A percentile compares a stretch with the other conserved stretches of the same genome.
These are phyloP conservation scores for Echinosphaeria canescens DNA, from an alignment of 2,329 filamentous ascomycete species.

Conservation along the genomic window DNA sequence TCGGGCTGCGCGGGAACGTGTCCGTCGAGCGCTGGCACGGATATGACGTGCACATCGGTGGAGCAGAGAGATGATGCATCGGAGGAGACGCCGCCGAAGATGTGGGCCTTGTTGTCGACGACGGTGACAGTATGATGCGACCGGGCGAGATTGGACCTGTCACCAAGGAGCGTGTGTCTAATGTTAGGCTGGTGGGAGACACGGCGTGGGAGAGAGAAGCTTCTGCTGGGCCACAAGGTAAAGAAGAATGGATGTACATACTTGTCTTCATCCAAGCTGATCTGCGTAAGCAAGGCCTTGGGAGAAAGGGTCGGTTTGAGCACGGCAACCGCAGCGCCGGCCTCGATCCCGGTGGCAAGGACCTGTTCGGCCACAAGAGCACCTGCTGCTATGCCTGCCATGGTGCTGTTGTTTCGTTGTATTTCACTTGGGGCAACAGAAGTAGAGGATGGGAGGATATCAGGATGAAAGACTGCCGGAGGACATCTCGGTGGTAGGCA, in stretches of 20 bases:
- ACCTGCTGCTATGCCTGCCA: conserved; percentile 17
- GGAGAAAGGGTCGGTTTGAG: conserved; percentile 28
- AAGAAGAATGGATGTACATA: conserved; percentile 3
- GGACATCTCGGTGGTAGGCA: no score
- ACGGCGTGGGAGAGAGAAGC: no score
- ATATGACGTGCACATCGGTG: conserved; percentile 27
- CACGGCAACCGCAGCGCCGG: conserved; percentile 17
- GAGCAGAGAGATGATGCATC: conserved; percentile 18
- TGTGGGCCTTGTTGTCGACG: conserved; percentile 28
- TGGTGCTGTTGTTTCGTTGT: no score
- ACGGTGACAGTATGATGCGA: conserved; percentile 27
- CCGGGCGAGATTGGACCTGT: conserved; percentile 17
- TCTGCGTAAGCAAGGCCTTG: conserved; percentile 23
- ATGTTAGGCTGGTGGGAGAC: not conserved
- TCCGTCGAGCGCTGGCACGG: conserved; percentile 21
- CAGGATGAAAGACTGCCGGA: no score
- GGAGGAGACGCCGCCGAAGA: conserved; percentile 25
- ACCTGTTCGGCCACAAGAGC: conserved; percentile 16
- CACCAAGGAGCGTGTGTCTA: no score
- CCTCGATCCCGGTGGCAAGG: conserved; percentile 16
- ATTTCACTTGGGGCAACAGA: no score
- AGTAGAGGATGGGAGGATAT: no score
- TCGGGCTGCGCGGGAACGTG: conserved; percentile 4
- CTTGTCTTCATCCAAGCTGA: conserved; percentile 12
- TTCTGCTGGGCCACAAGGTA: not conserved